These are phyloP conservation scores for Symbiotaphrina buchneri DNA, from an alignment of 495 filamentous ascomycete genomes.

Conservation along the genomic window DNA sequence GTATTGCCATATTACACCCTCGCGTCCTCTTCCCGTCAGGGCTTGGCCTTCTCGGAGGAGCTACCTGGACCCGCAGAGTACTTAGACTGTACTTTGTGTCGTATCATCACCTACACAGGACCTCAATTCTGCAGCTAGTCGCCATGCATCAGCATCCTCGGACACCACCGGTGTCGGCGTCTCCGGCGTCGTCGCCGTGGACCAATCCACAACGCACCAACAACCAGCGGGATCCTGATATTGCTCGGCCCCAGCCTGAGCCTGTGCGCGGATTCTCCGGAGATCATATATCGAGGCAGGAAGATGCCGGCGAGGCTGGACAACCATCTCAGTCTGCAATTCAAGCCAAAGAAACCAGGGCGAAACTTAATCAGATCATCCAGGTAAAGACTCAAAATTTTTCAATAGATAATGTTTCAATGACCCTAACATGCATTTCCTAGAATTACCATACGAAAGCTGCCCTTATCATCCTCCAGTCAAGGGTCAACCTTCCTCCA, in stretches of 20 bases:
- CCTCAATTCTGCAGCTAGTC: no score
- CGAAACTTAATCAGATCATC: constrained; percentile 74
- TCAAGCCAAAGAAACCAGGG: constrained; percentile 31
- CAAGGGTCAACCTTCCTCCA: constrained; percentile 46
- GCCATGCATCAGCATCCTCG: constrained; percentile 76
- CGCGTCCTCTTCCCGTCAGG: no score
- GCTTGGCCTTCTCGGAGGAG: no score
- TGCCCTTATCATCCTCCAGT: constrained; percentile 62
- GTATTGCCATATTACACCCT: no score
- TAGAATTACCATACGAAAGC: constrained; percentile 88
- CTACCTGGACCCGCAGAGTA: no score
- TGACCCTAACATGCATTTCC: constrained; percentile 5
- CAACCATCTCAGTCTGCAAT: constrained; percentile 15
- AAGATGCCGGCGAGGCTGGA: constrained; percentile 20
- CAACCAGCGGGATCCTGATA: constrained; percentile 38
- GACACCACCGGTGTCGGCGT: constrained; percentile 37
- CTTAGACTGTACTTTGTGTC: no score
- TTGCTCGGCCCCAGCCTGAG: constrained; percentile 11
- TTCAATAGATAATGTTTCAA: constrained; percentile 6
- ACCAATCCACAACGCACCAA: constrained; percentile 48
- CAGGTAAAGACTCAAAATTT: constrained; percentile 33
- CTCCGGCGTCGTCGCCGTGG: constrained; percentile 39
- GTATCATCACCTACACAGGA: no score
- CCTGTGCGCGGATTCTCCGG: constrained; percentile 14
- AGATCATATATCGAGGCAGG: constrained; percentile 13